These are phyloP conservation scores for Neopestalotiopsis rosae DNA, from an alignment of 2,329 filamentous ascomycete species.

Conservation along the genomic window DNA sequence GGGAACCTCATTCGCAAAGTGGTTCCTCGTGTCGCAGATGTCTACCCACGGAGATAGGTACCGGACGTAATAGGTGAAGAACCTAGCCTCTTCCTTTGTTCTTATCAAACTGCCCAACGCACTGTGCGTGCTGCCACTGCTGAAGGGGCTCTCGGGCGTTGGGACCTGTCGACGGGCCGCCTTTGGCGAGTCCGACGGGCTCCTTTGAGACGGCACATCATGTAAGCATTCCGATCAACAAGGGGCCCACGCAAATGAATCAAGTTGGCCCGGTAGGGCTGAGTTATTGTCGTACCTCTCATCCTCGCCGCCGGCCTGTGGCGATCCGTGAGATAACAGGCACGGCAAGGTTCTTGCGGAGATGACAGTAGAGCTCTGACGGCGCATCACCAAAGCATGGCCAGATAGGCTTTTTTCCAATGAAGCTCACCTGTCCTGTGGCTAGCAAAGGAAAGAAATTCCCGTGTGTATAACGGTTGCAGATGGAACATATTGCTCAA, in stretches of 20 bases:
- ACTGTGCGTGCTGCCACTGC: background rate
- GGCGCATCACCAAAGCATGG: conserved; percentile 1
- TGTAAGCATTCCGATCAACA: background rate
- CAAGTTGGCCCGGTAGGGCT: background rate
- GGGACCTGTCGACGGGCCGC: background rate
- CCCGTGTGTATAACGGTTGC: background rate
- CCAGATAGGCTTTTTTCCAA: background rate
- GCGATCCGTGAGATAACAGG: conserved; percentile 48
- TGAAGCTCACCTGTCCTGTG: background rate
- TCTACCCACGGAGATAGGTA: conserved; percentile 18
- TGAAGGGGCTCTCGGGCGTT: background rate
- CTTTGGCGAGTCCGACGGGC: background rate
- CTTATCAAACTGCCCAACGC: background rate
- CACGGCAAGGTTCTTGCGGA: conserved; percentile 45
- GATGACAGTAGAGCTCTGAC: background rate
- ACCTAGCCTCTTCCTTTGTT: conserved; percentile 13
- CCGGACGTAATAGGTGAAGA: conserved; percentile 15
- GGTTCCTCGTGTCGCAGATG: conserved; percentile 11
- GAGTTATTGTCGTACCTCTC: background rate
- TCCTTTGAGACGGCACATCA: background rate
- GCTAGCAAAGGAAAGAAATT: background rate
- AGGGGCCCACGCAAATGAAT: background rate
- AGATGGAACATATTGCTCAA: background rate
- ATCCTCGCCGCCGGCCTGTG: conserved; percentile 29
- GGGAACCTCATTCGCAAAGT: conserved; percentile 17